Evolutionary conservation across 208 protist species (phyloP).

Genomic region (Leishmania braziliensis): DNA sequence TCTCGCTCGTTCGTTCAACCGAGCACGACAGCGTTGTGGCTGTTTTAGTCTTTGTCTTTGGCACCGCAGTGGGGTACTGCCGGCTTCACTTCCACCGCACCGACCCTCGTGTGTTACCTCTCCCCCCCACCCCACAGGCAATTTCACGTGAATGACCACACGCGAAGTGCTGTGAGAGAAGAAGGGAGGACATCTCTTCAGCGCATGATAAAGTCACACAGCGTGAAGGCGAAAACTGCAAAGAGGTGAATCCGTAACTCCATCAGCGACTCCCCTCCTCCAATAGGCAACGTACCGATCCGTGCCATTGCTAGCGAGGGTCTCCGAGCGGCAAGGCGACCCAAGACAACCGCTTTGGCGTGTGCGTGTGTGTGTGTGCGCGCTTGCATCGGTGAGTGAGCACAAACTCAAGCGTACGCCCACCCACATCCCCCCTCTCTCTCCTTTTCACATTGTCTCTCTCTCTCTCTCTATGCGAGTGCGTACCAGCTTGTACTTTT

Average conservation of each 20-base stretch:
- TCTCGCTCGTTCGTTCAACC: background rate
- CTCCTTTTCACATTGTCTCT: background rate
- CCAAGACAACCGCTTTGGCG: background rate
- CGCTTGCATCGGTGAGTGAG: background rate
- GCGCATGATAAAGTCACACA: background rate
- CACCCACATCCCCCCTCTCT: background rate
- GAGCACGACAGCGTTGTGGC: background rate
- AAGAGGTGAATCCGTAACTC: background rate
- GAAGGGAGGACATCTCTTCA: too few relatives aligned
- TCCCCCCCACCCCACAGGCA: background rate
- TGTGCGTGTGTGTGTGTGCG: background rate
- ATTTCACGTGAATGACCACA: background rate
- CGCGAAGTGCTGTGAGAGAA: too few relatives aligned
- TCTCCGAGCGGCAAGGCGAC: background rate
- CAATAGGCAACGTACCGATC: background rate
- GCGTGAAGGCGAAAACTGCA: background rate
- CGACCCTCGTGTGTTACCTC: background rate
- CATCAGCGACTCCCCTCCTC: background rate
- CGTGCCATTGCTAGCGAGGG: background rate
- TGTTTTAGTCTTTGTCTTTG: background rate
- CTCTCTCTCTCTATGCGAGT: background rate
- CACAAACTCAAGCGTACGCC: background rate
- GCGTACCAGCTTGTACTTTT: background rate
- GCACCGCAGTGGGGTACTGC: background rate
- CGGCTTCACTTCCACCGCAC: background rate